phyloP scores from a whole-genome alignment of 2,329 filamentous ascomycete genomes.

The Helicocarpus griseus region DNA sequence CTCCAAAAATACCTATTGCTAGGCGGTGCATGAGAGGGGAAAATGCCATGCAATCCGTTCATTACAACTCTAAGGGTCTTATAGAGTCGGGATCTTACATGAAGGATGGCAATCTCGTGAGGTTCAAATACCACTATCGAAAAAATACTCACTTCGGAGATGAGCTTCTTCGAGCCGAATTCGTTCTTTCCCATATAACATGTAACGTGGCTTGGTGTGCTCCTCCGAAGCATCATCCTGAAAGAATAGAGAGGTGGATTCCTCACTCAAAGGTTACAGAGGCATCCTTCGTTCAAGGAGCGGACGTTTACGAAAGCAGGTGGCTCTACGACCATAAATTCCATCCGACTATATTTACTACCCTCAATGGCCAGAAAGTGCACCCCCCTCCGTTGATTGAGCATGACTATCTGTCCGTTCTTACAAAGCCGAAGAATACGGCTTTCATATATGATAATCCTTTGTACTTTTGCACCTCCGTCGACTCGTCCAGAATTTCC shows the following conservation, averaged over 20 bases:
- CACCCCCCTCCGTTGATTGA: constrained; percentile 48
- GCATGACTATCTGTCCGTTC: constrained; percentile 35
- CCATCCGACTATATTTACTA: constrained; percentile 38
- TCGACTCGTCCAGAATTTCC: constrained; percentile 24
- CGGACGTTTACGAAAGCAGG: constrained; percentile 44
- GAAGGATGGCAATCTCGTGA: constrained; percentile 42
- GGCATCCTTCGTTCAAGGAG: constrained; percentile 44
- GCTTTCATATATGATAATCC: constrained; percentile 44
- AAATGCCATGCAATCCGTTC: constrained; percentile 37
- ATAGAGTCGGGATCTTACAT: constrained; percentile 46
- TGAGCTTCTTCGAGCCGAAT: constrained; percentile 48
- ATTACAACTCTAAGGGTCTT: constrained; percentile 45
- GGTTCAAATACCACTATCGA: constrained; percentile 47
- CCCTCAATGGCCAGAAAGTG: constrained; percentile 41
- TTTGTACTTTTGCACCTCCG: constrained; percentile 38
- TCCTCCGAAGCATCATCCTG: constrained; percentile 40
- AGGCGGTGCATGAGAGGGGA: constrained; percentile 40
- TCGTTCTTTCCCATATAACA: constrained; percentile 44
- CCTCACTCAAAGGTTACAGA: constrained; percentile 46
- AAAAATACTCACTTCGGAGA: constrained; percentile 45
- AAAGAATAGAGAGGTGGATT: constrained; percentile 46
- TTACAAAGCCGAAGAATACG: constrained; percentile 34
- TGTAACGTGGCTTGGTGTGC: constrained; percentile 47
- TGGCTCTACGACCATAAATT: constrained; percentile 42
- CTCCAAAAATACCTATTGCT: constrained; percentile 33